Evolutionary conservation across 176 grass and related monocot species (phyloP).

Genomic region (Stipa capillata): DNA sequence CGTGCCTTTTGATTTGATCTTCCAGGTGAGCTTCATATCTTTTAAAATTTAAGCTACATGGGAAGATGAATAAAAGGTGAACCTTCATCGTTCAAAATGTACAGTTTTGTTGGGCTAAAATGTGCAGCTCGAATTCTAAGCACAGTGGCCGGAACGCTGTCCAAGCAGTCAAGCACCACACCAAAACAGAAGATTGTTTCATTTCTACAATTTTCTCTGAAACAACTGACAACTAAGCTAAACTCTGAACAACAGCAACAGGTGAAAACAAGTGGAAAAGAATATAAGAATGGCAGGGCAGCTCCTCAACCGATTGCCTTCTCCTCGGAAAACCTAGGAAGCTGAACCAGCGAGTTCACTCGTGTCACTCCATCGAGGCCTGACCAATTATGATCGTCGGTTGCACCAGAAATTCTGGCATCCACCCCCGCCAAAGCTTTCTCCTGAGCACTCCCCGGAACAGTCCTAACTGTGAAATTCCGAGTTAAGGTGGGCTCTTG

Average conservation of each 20-base stretch:
- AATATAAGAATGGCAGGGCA: constrained; percentile 3
- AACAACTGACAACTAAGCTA: constrained; percentile 28
- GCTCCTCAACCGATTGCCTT: constrained; percentile 38
- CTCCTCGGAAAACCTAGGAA: constrained; percentile 83
- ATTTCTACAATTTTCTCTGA: constrained; percentile 17
- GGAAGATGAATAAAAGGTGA: background rate
- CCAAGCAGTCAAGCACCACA: background rate
- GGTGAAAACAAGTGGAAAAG: constrained; percentile 2
- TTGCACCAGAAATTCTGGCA: constrained; percentile 4
- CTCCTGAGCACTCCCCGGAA: constrained; percentile 33
- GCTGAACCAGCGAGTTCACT: constrained; percentile 87
- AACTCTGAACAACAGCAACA: constrained; percentile 8
- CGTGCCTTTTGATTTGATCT: background rate
- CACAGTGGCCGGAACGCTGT: background rate
- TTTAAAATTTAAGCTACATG: background rate
- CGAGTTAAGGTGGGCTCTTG: constrained; percentile 64
- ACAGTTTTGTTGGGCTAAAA: constrained; percentile 21
- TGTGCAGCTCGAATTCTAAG: background rate
- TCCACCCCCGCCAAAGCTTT: constrained; percentile 21
- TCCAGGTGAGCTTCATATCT: background rate
- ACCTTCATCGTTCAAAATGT: background rate
- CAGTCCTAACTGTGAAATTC: constrained; percentile 66
- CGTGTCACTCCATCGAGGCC: constrained; percentile 85
- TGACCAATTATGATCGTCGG: constrained; percentile 52
- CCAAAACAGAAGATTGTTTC: constrained; percentile 17